Evolutionary conservation across 2,329 filamentous ascomycete species (phyloP), one percentile per base, ranked within the genome.

Genomic region (Chrysoporthe cubensis): DNA sequence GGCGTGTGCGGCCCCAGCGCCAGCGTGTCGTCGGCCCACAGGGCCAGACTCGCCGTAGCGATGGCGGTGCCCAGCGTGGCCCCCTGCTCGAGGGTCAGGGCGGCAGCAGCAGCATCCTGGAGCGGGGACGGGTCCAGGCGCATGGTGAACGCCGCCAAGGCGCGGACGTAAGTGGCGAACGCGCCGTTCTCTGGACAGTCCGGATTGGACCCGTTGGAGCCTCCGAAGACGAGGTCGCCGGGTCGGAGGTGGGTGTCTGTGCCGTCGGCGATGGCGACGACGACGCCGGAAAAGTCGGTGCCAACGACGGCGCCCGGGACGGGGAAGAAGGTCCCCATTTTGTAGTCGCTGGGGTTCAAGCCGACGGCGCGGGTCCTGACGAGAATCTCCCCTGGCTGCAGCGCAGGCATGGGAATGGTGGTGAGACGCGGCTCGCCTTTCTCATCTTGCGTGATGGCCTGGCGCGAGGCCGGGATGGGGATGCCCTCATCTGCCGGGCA

Each of bases 151-250:
- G 75, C 75, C 0, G 71, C 75, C 16, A 74, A 72, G 21, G 72
- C 73, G 3, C 71, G 65, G 32, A 76, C 71, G 65, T 80, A 80
- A 61, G 80, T 74, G 16, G 77, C 75, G 69, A 81, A 81, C 2
- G 77, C 72, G 13, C 80, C 79, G 46, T 71, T 70, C 3, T 75
- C 69, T 1, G 74, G 74, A 34, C 73, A 66, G 8, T 75, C 43
- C 1, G 66, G 65, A 54, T 79, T 77, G 44, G 71, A 73, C 21
- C 79, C 80, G 50, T 78, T 75, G 5, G 76, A 75, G 18, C 74
- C 72, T 7, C 80, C 80, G 18, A 74, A 76, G 4, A 80, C 77
- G 6, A 72, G 72, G 72, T 81, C 79, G 11, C 80, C 79, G 4
- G 75, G 71, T 50, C 71, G 71, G 40, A 71, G 71, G 46, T 72